Base-by-base conservation (phyloP, 768 basidiomycete species). In the Steccherinum ochraceum region DNA sequence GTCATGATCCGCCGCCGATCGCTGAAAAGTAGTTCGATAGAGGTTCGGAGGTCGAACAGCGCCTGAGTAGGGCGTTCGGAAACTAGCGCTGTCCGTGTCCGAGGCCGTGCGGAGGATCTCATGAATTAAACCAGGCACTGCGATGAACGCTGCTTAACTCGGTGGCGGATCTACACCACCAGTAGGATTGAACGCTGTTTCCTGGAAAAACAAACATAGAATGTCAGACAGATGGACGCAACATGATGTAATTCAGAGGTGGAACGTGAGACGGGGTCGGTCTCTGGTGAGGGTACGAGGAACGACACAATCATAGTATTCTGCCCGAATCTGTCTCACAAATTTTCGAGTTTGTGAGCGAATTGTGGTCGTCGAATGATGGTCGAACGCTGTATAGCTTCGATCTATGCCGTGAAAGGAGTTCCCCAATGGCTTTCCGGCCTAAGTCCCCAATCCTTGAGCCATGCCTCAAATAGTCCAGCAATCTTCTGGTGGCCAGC, bases 401-500 rank as follows among this genome's bases (percentile, higher is more conserved):
- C n/a, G n/a, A n/a, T n/a, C n/a, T n/a, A n/a, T n/a, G n/a, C n/a
- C n/a, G n/a, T 40, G n/a, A 39, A 11, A 39, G 35, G 10, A 43
- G 57, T 55, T 40, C 48, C 27, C 61, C 61, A 61, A 5, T 27
- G 25, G 1, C 30, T 5, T 47, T 58, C 56, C 1, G 67, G 66
- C 12, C 59, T 58, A 45, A 79, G 60, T 0, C 78, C 77, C 74
- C 76, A 80, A 12, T 69, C 61, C 53, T 71, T 58, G 42, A 80
- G 58, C 75, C 73, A 79, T 1, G 58, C 53, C 46, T 68, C 64
- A 54, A 81, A 78, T 45, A 73, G 57, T 2, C 65, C 61, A 0
- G 78, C 75, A 51, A 80, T 76, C 51, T 74, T 76, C 35, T 53
- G 52, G 45, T 78, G 78, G 1, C 80, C 79, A 0, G 61, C 56